Evolutionary conservation across 352 stramenopile genomes (phyloP).

Genomic region (Albugo laibachii): DNA sequence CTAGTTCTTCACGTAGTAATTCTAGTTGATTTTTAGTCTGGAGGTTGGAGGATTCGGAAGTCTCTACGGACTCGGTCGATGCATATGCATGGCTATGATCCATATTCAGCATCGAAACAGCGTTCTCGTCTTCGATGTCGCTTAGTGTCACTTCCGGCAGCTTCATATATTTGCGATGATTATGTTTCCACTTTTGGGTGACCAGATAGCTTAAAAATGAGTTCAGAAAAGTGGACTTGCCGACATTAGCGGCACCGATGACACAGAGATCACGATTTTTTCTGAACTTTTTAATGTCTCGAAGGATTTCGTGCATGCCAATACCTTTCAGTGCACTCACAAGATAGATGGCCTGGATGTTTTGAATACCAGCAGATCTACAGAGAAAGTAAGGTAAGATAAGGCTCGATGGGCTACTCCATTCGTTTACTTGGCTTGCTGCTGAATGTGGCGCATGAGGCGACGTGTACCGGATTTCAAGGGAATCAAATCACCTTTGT

Average conservation of each 20-base stretch:
- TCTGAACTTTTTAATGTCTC: slow-evolving; percentile 51
- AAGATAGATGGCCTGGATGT: slow-evolving; percentile 57
- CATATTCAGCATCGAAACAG: slow-evolving; percentile 37
- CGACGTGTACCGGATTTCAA: slow-evolving; percentile 61
- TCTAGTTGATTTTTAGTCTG: slow-evolving; percentile 9
- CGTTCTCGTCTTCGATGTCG: slow-evolving; percentile 20
- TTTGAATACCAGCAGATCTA: slow-evolving; percentile 48
- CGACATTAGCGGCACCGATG: slow-evolving; percentile 81
- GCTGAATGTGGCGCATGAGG: slow-evolving; percentile 62
- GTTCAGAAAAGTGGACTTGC: slow-evolving; percentile 87
- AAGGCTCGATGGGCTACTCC: neutral
- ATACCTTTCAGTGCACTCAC: slow-evolving; percentile 72
- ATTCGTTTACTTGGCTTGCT: slow-evolving; percentile 37
- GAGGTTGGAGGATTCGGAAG: neutral
- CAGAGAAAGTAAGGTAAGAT: neutral
- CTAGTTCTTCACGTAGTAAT: slow-evolving; percentile 1
- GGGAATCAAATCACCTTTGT: slow-evolving; percentile 81
- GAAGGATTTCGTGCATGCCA: slow-evolving; percentile 75
- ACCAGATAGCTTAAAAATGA: slow-evolving; percentile 68
- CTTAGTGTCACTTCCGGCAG: slow-evolving; percentile 30
- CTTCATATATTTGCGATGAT: slow-evolving; percentile 77
- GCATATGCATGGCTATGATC: slow-evolving; percentile 18
- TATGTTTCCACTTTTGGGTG: slow-evolving; percentile 69
- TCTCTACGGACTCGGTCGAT: too few relatives aligned
- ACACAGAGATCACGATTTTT: slow-evolving; percentile 79